phyloP scores from a whole-genome alignment of 768 basidiomycete species.

The Serpula lacrymans region DNA sequence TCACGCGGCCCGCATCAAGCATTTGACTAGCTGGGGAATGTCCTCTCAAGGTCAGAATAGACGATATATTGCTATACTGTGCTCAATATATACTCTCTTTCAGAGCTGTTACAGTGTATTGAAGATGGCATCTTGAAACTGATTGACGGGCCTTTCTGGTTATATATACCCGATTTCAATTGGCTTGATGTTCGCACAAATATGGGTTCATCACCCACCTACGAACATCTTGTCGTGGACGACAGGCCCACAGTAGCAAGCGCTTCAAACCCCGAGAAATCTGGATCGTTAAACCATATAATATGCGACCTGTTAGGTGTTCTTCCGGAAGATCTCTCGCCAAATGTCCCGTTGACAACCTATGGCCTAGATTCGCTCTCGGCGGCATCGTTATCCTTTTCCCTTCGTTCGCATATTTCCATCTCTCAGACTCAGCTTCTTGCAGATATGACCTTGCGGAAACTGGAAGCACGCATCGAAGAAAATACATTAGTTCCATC shows the following conservation, averaged over 20 bases:
- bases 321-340: slow-evolving; percentile 11
- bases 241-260: slow-evolving; percentile 9
- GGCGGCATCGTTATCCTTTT: slow-evolving; percentile 19
- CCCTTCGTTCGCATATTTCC: slow-evolving; percentile 25
- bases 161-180: slow-evolving; percentile 32
- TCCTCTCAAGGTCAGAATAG: slow-evolving; percentile 2
- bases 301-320: slow-evolving; percentile 26
- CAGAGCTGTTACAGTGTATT: slow-evolving; percentile 28
- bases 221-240: slow-evolving; percentile 16
- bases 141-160: slow-evolving; percentile 14
- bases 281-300: slow-evolving; percentile 13
- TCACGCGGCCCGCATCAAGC: slow-evolving; percentile 4
- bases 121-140: slow-evolving; percentile 29
- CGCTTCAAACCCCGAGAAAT: not conserved
- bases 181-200: slow-evolving; percentile 23
- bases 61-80: slow-evolving; percentile 2
- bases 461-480: too few species aligned
- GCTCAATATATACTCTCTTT: not conserved
- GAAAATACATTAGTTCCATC: too few species aligned
- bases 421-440: slow-evolving; percentile 36
- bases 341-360: slow-evolving; percentile 7
- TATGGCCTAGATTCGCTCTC: slow-evolving; percentile 13
- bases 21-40: not conserved
- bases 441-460: slow-evolving; percentile 30
- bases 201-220: slow-evolving; percentile 16